Evolutionary conservation across 2,329 filamentous ascomycete genomes (phyloP).

Genomic region (Amesomyces nigricolor): DNA sequence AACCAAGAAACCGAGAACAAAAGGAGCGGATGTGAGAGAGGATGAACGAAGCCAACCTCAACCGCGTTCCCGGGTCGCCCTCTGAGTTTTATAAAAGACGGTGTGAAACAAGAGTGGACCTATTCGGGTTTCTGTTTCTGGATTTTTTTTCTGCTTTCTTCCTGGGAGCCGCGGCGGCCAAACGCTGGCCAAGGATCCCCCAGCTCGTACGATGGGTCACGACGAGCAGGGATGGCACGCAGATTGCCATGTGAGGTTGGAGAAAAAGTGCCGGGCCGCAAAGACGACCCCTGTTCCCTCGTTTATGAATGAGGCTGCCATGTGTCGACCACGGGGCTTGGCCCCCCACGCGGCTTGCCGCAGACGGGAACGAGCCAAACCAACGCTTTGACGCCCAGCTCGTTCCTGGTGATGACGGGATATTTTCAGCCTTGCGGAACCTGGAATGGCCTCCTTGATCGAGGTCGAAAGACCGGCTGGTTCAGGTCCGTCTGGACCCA

Average conservation of each 20-base stretch:
- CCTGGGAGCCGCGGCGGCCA: constrained; percentile 2
- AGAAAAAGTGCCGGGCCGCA: background rate
- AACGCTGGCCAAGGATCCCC: constrained; percentile 2
- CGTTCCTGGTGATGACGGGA: background rate
- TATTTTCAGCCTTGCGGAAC: constrained; percentile 9
- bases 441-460: background rate
- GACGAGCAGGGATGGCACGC: background rate
- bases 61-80: background rate
- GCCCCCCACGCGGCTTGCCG: background rate
- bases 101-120: constrained; percentile 10
- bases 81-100: constrained; percentile 1
- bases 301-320: constrained; percentile 8
- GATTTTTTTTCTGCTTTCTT: constrained; percentile 7
- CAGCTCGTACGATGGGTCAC: background rate
- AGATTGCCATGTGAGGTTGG: constrained; percentile 2
- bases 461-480: background rate
- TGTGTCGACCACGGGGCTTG: constrained; percentile 7
- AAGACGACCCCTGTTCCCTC: background rate
- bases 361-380: background rate
- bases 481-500: background rate
- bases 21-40: background rate
- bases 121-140: background rate
- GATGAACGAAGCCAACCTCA: background rate
- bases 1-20: background rate
- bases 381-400: background rate